Base-by-base conservation (phyloP, 2,329 filamentous ascomycete species). In the Trichoderma sp. region DNA sequence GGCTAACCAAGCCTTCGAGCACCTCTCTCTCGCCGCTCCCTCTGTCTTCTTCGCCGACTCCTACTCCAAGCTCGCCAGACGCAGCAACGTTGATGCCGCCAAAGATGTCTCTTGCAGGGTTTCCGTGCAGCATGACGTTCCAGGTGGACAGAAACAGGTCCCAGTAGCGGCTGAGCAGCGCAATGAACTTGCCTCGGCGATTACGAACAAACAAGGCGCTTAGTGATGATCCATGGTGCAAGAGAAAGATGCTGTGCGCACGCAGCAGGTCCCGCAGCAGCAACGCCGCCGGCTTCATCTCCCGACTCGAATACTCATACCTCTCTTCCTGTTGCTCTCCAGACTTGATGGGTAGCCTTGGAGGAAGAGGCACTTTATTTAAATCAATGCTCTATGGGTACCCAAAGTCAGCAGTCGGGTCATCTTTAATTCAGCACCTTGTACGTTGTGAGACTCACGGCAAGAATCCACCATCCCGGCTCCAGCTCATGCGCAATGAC, bases 21-120 rank as follows among this genome's bases (percentile, higher is more conserved):
- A 98, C 95, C 74, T 96, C 95, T 74, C 95, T 86, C 81, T 98
- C 95, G 37, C 94, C 94, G 77, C 95, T 97, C 5, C 95, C 95
- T 78, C 94, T 91, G 67, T 97, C 93, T 81, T 98, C 96, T 78
- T 98, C 96, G 21, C 96, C 96, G 1, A 98, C 96, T 0, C 96
- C 96, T 56, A 97, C 88, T 18, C 96, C 96, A 30, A 98, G 86
- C 80, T 98, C 95, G 21, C 96, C 95, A 39, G 93, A 94, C 7
- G 91, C 92, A 14, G 94, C 93, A 37, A 99, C 84, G 78, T 97
- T 97, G 76, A 97, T 89, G 6, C 92, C 94, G 13, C 90, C 89
- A 75, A 93, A 94, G 5, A 97, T 84, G 71, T 90, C 90, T 1
- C 91, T 87, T 2, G 90, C 89, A 0, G 96, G 96, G 74, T 97